Conservation (phyloP, 805 yeast genomes). For the Wickerhamiella nectarea region DNA sequence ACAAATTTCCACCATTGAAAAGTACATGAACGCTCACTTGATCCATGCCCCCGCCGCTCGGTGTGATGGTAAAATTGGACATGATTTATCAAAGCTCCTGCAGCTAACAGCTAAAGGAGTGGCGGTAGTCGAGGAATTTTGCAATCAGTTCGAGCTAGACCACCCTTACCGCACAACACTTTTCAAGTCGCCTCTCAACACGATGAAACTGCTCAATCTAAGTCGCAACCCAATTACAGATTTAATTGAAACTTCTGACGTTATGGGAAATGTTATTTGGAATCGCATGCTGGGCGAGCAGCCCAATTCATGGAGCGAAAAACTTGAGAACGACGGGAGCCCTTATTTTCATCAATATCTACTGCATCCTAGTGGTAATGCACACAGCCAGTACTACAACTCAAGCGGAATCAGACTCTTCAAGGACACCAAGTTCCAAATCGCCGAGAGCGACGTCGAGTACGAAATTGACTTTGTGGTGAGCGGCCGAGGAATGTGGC, state of each 20-base stretch:
- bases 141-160: constrained; percentile 40
- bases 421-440: constrained; percentile 28
- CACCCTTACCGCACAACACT: constrained; percentile 26
- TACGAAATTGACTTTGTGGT: constrained; percentile 33
- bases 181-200: constrained; percentile 43
- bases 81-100: constrained; percentile 20
- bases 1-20: background rate
- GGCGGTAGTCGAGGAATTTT: constrained; percentile 48
- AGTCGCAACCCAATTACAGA: constrained; percentile 49
- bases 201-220: constrained; percentile 56
- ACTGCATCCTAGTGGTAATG: constrained; percentile 78
- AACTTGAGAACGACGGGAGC: background rate
- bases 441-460: constrained; percentile 12
- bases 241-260: constrained; percentile 43
- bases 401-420: constrained; percentile 56
- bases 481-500: constrained; percentile 65
- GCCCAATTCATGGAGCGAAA: constrained; percentile 27
- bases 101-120: constrained; percentile 93
- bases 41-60: constrained; percentile 3
- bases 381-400: constrained; percentile 67
- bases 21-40: constrained; percentile 1
- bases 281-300: constrained; percentile 44
- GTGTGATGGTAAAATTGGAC: background rate
- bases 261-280: constrained; percentile 53
- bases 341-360: constrained; percentile 68